phyloP scores from a whole-genome alignment of 2,329 filamentous ascomycete genomes.

The Colletotrichum gloeosporioides region DNA sequence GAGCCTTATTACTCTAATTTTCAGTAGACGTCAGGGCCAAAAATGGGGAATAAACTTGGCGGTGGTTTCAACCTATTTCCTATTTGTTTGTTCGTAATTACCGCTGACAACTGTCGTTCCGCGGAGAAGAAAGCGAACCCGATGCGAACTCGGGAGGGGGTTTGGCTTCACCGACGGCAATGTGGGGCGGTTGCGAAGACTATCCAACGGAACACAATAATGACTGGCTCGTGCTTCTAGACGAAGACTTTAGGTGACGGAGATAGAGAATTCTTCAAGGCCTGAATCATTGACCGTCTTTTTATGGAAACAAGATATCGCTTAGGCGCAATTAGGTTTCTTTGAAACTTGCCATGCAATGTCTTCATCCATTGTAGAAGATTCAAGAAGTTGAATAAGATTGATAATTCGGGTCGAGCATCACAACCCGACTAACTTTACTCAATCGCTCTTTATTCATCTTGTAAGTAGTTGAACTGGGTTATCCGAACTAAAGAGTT shows the following conservation, averaged over 20 bases:
- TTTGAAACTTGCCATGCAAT: too few relatives aligned
- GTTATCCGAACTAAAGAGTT: not conserved
- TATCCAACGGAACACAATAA: too few relatives aligned
- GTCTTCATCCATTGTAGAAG: not conserved
- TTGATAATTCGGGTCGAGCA: not conserved
- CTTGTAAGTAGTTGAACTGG: not conserved
- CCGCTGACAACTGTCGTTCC: not conserved
- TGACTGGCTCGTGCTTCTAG: not conserved
- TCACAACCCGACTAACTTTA: not conserved
- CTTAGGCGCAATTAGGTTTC: not conserved
- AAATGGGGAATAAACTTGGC: not conserved
- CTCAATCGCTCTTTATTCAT: not conserved
- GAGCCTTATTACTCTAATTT: not conserved
- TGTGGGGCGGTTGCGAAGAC: not conserved
- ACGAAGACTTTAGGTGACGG: not conserved
- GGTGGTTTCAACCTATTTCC: not conserved
- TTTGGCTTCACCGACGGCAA: not conserved
- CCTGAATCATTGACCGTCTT: not conserved
- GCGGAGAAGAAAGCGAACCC: not conserved
- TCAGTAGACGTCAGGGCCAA: not conserved
- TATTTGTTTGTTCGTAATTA: not conserved
- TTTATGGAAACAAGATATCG: not conserved
- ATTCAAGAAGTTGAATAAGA: not conserved
- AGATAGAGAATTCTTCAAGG: not conserved
- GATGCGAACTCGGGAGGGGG: not conserved